phyloP scores from a whole-genome alignment of 1,139 yeast genomes.

The Yamadazyma conglobata region DNA sequence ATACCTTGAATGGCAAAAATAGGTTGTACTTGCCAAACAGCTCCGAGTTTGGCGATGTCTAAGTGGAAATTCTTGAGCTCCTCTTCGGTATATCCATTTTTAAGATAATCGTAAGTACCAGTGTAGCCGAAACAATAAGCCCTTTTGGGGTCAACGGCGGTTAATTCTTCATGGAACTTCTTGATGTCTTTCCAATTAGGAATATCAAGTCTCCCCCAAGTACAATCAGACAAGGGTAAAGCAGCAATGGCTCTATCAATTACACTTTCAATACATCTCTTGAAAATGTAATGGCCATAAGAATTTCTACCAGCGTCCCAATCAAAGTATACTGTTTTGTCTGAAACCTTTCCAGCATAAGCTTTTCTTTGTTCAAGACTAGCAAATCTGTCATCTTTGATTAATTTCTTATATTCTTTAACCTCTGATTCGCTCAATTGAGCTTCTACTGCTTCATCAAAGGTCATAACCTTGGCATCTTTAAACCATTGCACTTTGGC shows the following conservation, averaged over 20 bases:
- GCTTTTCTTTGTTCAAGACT: conserved; percentile 19
- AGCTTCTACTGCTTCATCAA: conserved; percentile 44
- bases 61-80: conserved; percentile 48
- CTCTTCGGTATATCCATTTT: conserved; percentile 47
- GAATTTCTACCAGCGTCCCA: conserved; percentile 60
- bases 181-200: conserved; percentile 52
- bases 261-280: conserved; percentile 51
- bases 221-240: conserved; percentile 55
- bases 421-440: conserved; percentile 14
- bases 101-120: conserved; percentile 58
- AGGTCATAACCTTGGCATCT: conserved; percentile 41
- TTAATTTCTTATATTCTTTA: conserved; percentile 15
- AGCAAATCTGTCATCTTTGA: conserved; percentile 17
- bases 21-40: conserved; percentile 33
- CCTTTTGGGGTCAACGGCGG: conserved; percentile 44
- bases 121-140: conserved; percentile 57
- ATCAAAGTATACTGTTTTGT: conserved; percentile 38
- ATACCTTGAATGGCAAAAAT: conserved; percentile 18
- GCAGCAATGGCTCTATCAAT: conserved; percentile 48
- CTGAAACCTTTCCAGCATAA: conserved; percentile 26
- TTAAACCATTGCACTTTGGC: conserved; percentile 45
- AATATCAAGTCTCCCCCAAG: conserved; percentile 59
- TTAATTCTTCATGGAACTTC: conserved; percentile 45
- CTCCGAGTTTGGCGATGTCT: conserved; percentile 54
- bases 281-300: conserved; percentile 52